Base-by-base conservation (phyloP, 1,284 basidiomycete species). In the Boletus sp. region DNA sequence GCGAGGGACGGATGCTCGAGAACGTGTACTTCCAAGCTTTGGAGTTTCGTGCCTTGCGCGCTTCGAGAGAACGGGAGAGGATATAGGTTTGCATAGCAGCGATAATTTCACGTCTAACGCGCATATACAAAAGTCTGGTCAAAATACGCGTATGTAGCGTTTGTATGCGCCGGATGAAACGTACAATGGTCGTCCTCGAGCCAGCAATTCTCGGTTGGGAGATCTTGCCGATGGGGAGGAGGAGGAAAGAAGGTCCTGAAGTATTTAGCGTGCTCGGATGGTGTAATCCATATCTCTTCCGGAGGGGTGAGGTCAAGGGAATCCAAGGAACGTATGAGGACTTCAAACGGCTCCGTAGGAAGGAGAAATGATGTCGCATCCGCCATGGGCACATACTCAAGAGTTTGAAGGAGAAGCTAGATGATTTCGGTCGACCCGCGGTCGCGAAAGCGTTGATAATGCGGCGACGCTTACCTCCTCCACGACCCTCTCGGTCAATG, bases 341-440 rank as follows among this genome's bases (percentile, higher is more conserved):
- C 54, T 2, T 75, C 70, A 36, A 76, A 75, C 9, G 78, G 80
- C 35, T 82, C 81, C 20, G 65, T 58, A 9, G 74, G 76, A 12
- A 77, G 67, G 19, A 66, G 61, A 14, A 83, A 68, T 4, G 75
- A 74, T 25, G 69, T 72, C 3, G 75, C 71, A 50, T 83, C 80
- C 29, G 67, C 65, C 35, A 70, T 61, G 3, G 81, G 73, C 8
- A 81, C 67, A 38, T 59, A 57, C 30, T 60, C 56, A 1, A 81
- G 65, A 30, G 67, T 66, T 49, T 72, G 62, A 23, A 68, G 62
- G 17, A 80, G 65, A 33, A 78, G 61, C 80, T 82, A 45, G 27
- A 38, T 16, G 30, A 44, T 8, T 41, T 12, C 37, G 30, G 57
- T 50, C 25, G 50, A 49, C 55, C 19, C 20, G 29, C 4, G 30